These are phyloP conservation scores for Spathaspora hagerdaliae DNA, from an alignment of 805 yeast genomes.

Conservation along the genomic window DNA sequence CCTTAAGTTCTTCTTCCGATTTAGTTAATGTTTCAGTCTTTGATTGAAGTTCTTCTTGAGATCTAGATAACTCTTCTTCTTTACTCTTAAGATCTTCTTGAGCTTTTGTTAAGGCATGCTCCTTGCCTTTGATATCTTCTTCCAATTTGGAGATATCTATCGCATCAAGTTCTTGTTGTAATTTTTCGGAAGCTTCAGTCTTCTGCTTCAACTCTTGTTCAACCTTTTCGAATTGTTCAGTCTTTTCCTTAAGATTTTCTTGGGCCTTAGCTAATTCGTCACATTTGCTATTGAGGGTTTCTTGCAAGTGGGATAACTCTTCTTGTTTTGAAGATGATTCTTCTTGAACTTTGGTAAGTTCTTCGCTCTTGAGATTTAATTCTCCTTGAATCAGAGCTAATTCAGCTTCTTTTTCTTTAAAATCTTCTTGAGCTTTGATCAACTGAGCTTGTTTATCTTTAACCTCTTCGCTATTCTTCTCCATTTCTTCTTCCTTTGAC, in stretches of 20 bases:
- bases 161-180: not conserved
- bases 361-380: too few species aligned
- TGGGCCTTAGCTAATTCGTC: not conserved
- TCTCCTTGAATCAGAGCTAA: too few species aligned
- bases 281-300: too few species aligned
- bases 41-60: constrained; percentile 1
- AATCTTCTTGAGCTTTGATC: not conserved
- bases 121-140: not conserved
- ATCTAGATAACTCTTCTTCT: not conserved
- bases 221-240: not conserved
- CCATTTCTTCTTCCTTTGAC: not conserved
- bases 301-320: too few species aligned
- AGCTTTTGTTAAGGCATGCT: not conserved
- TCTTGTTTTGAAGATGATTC: too few species aligned
- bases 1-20: constrained; percentile 1
- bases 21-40: not conserved
- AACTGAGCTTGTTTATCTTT: not conserved
- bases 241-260: constrained; percentile 1
- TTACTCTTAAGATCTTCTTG: not conserved
- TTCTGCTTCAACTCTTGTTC: not conserved
- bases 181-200: not conserved
- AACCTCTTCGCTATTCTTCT: not conserved
- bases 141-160: not conserved
- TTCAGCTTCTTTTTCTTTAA: not conserved
- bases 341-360: too few species aligned